Evolutionary conservation across 768 basidiomycete genomes (phyloP).

Genomic region (Neoboletus brunneissimus): DNA sequence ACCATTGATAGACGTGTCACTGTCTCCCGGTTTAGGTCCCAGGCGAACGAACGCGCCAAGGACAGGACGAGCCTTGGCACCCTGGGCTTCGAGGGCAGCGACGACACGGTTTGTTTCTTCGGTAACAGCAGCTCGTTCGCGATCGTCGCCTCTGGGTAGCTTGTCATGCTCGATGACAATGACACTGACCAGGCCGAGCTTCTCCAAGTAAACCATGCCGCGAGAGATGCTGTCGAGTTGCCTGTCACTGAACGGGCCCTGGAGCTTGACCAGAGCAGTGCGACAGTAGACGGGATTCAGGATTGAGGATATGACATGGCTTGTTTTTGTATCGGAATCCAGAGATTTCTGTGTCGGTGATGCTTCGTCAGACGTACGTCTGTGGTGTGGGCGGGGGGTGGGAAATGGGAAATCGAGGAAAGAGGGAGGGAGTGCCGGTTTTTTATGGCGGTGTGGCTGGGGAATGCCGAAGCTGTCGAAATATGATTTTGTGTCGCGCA

Average conservation of each 20-base stretch:
- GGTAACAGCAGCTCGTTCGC: constrained; percentile 62
- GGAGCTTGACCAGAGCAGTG: constrained; percentile 94
- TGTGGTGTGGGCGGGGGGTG: constrained; percentile 12
- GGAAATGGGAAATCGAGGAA: constrained; percentile 28
- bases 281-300: constrained; percentile 81
- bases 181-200: constrained; percentile 92
- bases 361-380: constrained; percentile 1
- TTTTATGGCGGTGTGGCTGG: constrained; percentile 35
- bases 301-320: constrained; percentile 65
- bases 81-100: constrained; percentile 75
- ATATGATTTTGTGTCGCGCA: constrained; percentile 87
- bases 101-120: constrained; percentile 88
- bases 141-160: constrained; percentile 61
- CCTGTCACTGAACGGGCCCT: constrained; percentile 90
- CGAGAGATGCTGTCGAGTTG: constrained; percentile 92
- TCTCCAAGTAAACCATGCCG: constrained; percentile 93
- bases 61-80: constrained; percentile 84
- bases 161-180: constrained; percentile 92
- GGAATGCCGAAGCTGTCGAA: constrained; percentile 86
- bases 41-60: constrained; percentile 83
- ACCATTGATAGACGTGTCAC: constrained; percentile 29
- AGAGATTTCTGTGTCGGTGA: constrained; percentile 26
- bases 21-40: constrained; percentile 66
- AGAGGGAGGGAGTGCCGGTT: constrained; percentile 19
- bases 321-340: constrained; percentile 37